Evolutionary conservation across 2,329 filamentous ascomycete genomes (phyloP), one percentile per base, ranked within the genome.

Genomic region (Colletotrichum spinosum): DNA sequence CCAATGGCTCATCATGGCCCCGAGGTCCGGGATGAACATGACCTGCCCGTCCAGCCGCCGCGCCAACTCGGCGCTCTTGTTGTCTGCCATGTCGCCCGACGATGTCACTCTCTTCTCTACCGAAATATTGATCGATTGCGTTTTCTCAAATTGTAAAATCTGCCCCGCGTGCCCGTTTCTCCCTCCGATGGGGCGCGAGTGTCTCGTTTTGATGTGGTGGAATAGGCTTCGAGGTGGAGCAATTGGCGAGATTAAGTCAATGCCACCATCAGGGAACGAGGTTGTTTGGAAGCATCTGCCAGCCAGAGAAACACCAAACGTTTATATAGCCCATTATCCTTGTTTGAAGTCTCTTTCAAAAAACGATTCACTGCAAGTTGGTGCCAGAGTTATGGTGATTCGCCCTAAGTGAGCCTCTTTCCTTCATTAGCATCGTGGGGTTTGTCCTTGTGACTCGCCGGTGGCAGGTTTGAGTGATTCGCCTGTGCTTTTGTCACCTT

Each of bases 211-310:
- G 52, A 56, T 62, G 53, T 38, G 52, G 33, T 10, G 46, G 37
- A 52, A 37, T 49, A 37, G 44, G 4, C 25, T 64, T 8, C 33
- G 12, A 42, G 53, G 63, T 65, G 63, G 63, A 57, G 63, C 63
- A 56, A 5, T 25, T 48, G 49, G 37, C 58, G 53, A 65, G 63
- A 65, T 65, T 65, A 53, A 57, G 63, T 62, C 63, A 65, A 62
- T 65, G 63, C 58, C 51, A 49, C 58, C 58, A 50, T 37, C 25
- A 48, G 46, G 55, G 38, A 17, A 42, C 37, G 34, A 25, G 49
- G 49, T 6, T 15, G 12, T 44, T 49, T 15, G 35, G 17, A 25
- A 34, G 13, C 11, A 12, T 57, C 41, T 57, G 55, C 55, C 17
- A 57, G 44, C 33, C 34, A 25, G 4, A 25, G 25, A 25, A 25